Percentiles rank a stretch among this genome's conserved stretches.
Evolutionary conservation across 805 yeast species (phyloP).

Genomic region (Ogataea naganishii): DNA sequence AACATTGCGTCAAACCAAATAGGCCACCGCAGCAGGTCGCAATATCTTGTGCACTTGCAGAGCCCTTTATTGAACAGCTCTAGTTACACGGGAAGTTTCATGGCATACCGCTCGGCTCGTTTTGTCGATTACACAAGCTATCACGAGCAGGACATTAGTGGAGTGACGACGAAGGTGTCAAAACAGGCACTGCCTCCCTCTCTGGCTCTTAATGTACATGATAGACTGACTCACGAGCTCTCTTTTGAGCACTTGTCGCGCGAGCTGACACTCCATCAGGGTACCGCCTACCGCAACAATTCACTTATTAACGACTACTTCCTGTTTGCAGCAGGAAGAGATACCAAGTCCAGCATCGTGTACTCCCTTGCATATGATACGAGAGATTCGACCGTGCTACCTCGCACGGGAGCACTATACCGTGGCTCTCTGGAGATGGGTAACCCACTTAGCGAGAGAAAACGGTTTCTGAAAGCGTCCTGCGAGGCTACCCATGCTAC

Average conservation of each 20-base stretch:
- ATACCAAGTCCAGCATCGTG: conserved; percentile 34
- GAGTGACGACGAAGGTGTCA: conserved; percentile 31
- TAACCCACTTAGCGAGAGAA: neutral
- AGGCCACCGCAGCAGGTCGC: conserved; percentile 41
- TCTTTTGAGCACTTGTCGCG: conserved; percentile 29
- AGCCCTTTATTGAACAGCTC: conserved; percentile 37
- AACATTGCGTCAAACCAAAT: conserved; percentile 32
- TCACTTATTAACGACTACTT: conserved; percentile 23
- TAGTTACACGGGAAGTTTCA: conserved; percentile 29
- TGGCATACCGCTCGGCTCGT: conserved; percentile 33
- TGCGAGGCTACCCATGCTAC: conserved; percentile 13
- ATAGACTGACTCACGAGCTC: conserved; percentile 38
- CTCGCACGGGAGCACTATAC: conserved; percentile 30
- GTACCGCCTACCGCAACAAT: conserved; percentile 15
- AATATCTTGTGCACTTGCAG: conserved; percentile 38
- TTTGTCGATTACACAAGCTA: conserved; percentile 37
- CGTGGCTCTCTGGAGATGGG: conserved; percentile 29
- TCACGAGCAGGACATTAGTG: conserved; percentile 34
- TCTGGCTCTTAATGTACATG: conserved; percentile 12
- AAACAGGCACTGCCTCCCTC: conserved; percentile 25
- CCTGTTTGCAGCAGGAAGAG: conserved; percentile 33
- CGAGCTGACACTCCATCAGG: conserved; percentile 12
- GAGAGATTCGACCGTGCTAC: conserved; percentile 33
- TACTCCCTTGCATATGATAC: conserved; percentile 34
- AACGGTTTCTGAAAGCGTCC: conserved; percentile 5